A percentile compares a stretch with the other conserved stretches of the same genome.
Evolutionary conservation across 208 protist species (phyloP).

Genomic region (Leishmania gerbilli): DNA sequence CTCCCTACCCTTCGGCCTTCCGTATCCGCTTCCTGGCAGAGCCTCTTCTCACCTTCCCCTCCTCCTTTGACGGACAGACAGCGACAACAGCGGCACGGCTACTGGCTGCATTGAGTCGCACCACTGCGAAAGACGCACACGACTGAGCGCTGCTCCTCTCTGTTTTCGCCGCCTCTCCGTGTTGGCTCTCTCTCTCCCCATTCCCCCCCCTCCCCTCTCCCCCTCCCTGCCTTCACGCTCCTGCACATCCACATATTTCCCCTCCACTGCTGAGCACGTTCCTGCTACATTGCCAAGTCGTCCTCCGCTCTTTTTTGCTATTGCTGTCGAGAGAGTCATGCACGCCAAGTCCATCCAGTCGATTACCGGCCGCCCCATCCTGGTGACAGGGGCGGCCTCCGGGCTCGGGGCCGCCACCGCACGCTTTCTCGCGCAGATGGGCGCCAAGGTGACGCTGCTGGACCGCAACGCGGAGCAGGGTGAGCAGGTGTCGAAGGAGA

Average conservation of each 20-base stretch:
- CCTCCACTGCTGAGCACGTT: background rate
- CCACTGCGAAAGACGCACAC: background rate
- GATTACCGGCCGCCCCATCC: constrained; percentile 35
- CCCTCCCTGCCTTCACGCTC: background rate
- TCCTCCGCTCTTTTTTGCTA: background rate
- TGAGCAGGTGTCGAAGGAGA: constrained; percentile 29
- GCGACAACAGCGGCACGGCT: background rate
- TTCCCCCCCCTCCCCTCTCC: background rate
- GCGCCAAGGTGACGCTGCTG: constrained; percentile 48
- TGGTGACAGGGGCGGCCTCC: constrained; percentile 52
- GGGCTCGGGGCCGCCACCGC: constrained; percentile 52
- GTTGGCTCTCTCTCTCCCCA: background rate
- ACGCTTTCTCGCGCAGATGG: constrained; percentile 33
- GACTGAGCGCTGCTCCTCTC: background rate
- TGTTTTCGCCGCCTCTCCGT: background rate
- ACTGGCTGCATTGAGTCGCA: background rate
- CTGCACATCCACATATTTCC: background rate
- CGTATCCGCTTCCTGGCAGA: background rate
- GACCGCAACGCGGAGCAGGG: constrained; percentile 47
- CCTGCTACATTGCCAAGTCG: background rate
- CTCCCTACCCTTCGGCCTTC: background rate
- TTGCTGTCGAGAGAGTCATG: background rate
- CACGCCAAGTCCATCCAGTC: constrained; percentile 23
- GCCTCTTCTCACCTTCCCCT: background rate
- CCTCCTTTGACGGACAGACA: too few species aligned